Conservation (phyloP, 176 grass and related monocot species). For the Eremochloa ophiuroides region DNA sequence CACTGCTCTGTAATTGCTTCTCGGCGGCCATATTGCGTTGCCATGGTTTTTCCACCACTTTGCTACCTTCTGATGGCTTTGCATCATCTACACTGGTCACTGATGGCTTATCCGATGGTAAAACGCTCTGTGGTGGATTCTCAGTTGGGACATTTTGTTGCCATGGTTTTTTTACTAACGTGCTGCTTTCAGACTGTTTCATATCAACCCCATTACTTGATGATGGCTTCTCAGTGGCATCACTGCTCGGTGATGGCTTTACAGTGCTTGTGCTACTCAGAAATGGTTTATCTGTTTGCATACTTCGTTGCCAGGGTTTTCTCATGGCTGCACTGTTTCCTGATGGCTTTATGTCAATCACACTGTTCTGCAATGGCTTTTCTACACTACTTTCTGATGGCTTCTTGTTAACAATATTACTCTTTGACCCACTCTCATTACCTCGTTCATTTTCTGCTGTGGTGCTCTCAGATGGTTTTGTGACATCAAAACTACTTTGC, state of each 20-base stretch:
- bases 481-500: constrained; percentile 8
- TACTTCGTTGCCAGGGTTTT: constrained; percentile 39
- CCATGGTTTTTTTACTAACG: constrained; percentile 28
- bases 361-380: constrained; percentile 29
- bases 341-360: constrained; percentile 25
- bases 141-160: constrained; percentile 12
- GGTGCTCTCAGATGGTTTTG: constrained; percentile 32
- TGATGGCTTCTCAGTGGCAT: constrained; percentile 35
- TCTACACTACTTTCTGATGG: constrained; percentile 27
- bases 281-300: constrained; percentile 23
- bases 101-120: constrained; percentile 25
- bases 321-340: constrained; percentile 21
- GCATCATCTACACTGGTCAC: constrained; percentile 15
- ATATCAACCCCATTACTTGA: constrained; percentile 31
- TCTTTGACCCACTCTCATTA: constrained; percentile 28
- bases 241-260: constrained; percentile 17
- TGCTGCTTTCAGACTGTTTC: constrained; percentile 28
- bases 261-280: constrained; percentile 20
- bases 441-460: constrained; percentile 13
- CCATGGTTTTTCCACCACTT: constrained; percentile 36
- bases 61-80: constrained; percentile 38
- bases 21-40: constrained; percentile 30
- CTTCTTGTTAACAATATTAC: constrained; percentile 8
- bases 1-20: constrained; percentile 33
- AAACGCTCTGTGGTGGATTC: constrained; percentile 27